These are phyloP conservation scores for Stephanodiscus triporus DNA, from an alignment of 108 stramenopile genomes.

Conservation along the genomic window DNA sequence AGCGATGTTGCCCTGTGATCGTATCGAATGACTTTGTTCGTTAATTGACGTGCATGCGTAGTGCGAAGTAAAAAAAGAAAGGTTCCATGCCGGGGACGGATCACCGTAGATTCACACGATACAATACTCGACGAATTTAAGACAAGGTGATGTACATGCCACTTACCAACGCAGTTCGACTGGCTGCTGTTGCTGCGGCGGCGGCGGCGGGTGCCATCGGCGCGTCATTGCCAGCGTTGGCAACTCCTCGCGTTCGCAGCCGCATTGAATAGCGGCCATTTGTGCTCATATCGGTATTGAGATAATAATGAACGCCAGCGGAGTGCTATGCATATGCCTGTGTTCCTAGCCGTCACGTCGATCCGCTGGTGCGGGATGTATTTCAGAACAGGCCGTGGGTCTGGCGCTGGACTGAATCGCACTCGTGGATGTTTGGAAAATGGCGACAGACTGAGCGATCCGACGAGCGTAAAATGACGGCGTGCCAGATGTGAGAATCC, in stretches of 20 bases:
- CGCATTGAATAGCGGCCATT: constrained; percentile 19
- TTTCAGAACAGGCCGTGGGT: background rate
- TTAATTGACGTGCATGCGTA: background rate
- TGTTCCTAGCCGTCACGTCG: background rate
- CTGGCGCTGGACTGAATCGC: background rate
- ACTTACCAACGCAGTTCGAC: constrained; percentile 41
- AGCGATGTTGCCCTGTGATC: constrained; percentile 38
- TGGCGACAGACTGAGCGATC: background rate
- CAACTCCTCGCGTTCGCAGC: constrained; percentile 24
- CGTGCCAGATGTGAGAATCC: background rate
- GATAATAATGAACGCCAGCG: background rate
- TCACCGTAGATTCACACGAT: background rate
- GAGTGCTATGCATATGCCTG: background rate
- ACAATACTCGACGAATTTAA: background rate
- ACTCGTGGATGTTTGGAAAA: background rate
- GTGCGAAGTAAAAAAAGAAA: constrained; percentile 5
- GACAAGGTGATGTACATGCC: background rate
- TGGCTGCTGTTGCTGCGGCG: constrained; percentile 4
- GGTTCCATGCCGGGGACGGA: background rate
- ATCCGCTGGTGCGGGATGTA: background rate
- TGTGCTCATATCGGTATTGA: background rate
- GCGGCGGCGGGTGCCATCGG: constrained; percentile 2
- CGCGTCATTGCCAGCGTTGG: constrained; percentile 29
- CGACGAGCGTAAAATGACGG: background rate
- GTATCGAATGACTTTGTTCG: background rate